These are phyloP conservation scores for Haematococcus lacustris DNA, from an alignment of 139 green algal species.

Conservation along the genomic window DNA sequence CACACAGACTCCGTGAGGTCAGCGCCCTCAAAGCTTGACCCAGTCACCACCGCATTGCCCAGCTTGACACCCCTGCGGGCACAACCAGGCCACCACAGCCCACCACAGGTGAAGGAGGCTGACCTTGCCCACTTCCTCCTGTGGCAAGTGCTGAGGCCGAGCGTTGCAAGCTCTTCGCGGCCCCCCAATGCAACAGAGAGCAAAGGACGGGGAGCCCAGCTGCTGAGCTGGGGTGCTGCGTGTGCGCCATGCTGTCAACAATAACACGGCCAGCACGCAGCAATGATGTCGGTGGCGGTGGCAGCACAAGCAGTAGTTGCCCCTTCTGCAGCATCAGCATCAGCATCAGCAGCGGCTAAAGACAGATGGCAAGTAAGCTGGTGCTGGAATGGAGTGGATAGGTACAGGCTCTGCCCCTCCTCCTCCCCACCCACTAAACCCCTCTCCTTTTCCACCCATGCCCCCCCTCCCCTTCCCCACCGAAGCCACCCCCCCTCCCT, in stretches of 20 bases:
- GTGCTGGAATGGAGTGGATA: too few relatives aligned
- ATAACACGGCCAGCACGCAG: not conserved
- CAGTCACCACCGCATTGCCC: conserved; percentile 54
- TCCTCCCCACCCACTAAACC: not conserved
- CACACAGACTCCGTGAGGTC: conserved; percentile 76
- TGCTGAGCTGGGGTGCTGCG: too few relatives aligned
- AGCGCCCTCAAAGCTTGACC: conserved; percentile 63
- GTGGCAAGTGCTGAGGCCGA: too few relatives aligned
- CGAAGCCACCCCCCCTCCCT: not conserved
- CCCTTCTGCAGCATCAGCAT: too few relatives aligned
- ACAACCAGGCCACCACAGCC: not conserved
- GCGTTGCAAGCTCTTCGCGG: too few relatives aligned
- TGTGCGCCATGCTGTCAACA: not conserved
- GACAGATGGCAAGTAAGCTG: too few relatives aligned
- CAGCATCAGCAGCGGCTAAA: too few relatives aligned
- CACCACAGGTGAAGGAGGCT: not conserved
- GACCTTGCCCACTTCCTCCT: not conserved
- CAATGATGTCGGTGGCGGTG: too few relatives aligned
- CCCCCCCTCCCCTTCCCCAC: not conserved
- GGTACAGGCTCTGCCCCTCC: too few relatives aligned
- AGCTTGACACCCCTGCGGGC: conserved; percentile 14
- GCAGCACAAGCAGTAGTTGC: too few relatives aligned
- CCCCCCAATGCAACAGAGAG: too few relatives aligned
- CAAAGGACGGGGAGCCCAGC: too few relatives aligned
- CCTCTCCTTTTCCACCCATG: not conserved